Conservation (phyloP, 371 early-diverging fungal species). For the Massospora cicadina region DNA sequence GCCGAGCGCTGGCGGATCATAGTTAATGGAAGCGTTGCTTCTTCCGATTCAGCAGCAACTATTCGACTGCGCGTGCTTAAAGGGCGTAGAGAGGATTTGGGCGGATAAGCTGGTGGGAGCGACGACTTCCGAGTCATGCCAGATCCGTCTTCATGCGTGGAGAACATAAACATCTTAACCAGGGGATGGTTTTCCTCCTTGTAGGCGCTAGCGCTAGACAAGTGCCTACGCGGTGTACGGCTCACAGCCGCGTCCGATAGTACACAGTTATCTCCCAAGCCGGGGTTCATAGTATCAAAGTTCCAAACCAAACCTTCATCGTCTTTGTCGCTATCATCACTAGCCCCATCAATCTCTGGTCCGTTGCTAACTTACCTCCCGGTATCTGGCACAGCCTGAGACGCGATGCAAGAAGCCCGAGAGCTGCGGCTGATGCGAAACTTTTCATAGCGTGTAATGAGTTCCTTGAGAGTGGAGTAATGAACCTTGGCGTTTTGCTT, state of each 20-base stretch:
- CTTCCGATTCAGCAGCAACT: not conserved
- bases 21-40: not conserved
- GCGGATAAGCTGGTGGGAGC: not conserved
- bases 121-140: not conserved
- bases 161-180: constrained; percentile 5
- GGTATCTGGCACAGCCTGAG: not conserved
- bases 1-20: not conserved
- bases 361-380: not conserved
- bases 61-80: not conserved
- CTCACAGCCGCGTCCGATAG: not conserved
- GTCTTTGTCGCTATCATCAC: not conserved
- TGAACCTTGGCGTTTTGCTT: constrained; percentile 21
- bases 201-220: not conserved
- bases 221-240: not conserved
- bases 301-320: constrained; percentile 4
- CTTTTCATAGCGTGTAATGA: constrained; percentile 23
- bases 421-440: constrained; percentile 19
- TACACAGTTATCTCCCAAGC: not conserved
- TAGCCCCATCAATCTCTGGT: not conserved
- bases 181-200: not conserved
- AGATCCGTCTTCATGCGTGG: not conserved
- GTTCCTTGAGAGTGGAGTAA: constrained; percentile 19
- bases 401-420: not conserved
- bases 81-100: constrained; percentile 7
- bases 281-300: constrained; percentile 1